Conservation (phyloP, 2,329 filamentous ascomycete genomes). For the Blumeria graminis region DNA sequence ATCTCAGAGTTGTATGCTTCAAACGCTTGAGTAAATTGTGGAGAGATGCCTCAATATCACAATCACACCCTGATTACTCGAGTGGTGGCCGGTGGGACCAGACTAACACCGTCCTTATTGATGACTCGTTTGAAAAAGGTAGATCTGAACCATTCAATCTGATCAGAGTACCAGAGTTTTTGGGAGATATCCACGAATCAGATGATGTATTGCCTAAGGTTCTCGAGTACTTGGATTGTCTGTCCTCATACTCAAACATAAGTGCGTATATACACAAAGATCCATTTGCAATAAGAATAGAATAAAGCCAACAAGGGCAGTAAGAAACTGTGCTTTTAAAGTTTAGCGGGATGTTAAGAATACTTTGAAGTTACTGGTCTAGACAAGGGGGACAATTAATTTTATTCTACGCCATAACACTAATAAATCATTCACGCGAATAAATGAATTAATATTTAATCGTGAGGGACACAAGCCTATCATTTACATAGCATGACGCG, state of each 20-base stretch:
- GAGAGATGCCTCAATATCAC: conserved; percentile 23
- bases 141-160: conserved; percentile 65
- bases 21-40: conserved; percentile 61
- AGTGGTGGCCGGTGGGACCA: conserved; percentile 40
- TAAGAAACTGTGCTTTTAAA: too few species aligned
- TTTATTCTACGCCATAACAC: too few species aligned
- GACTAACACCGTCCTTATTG: conserved; percentile 69
- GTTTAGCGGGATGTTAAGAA: too few species aligned
- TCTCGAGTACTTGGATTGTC: conserved; percentile 33
- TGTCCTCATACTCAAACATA: conserved; percentile 31
- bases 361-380: too few species aligned
- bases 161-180: conserved; percentile 58
- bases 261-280: conserved; percentile 31
- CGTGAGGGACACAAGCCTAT: too few species aligned
- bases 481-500: too few species aligned
- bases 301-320: too few species aligned
- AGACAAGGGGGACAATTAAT: too few species aligned
- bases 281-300: conserved; percentile 20
- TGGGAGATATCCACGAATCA: conserved; percentile 20
- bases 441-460: too few species aligned
- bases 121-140: conserved; percentile 65
- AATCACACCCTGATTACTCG: conserved; percentile 21
- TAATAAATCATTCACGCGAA: too few species aligned
- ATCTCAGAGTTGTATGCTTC: conserved; percentile 58
- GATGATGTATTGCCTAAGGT: conserved; percentile 28